Evolutionary conservation across 2,329 filamentous ascomycete genomes (phyloP), one percentile per base, ranked within the genome.

Genomic region (Ophiostoma triangulosporum): DNA sequence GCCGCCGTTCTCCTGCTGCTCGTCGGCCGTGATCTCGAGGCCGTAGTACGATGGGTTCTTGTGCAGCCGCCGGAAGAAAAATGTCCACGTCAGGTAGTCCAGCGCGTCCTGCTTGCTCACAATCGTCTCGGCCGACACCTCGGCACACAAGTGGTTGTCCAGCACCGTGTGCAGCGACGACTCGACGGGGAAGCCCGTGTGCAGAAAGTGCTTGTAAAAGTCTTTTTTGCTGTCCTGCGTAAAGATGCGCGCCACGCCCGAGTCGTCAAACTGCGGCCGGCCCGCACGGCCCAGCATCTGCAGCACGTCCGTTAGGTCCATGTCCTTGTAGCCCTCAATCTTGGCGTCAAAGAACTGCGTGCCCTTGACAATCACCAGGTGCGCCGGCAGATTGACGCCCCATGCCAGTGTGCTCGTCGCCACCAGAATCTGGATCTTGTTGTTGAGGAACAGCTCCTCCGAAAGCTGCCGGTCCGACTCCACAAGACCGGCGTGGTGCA

Each of bases 1-100:
- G 29, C 45, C 33, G 14, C 50, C 53, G 8, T 46, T 36, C 11
- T 57, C 56, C 12, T 52, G 46, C 24, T 52, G 36, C 61, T 96
- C 89, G 61, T 96, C 90, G 0, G 87, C 84, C 0, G 87, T 88
- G 45, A 98, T 93, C 64, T 96, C 86, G 0, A 98, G 81, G 0
- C 94, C 94, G 62, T 98, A 98, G 70, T 95, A 98, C 0, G 90
- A 95, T 1, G 93, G 93, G 62, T 98, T 98, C 74, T 98, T 98
- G 73, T 98, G 93, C 36, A 98, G 72, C 11, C 93, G 78, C 3
- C 94, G 81, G 77, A 98, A 98, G 78, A 98, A 98, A 73, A 98
- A 98, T 1, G 94, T 98, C 93, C 94, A 98, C 0, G 93, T 98
- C 52, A 98, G 71, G 64, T 98, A 98, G 68, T 98, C 94, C 4